Base-by-base conservation (phyloP, 2,329 filamentous ascomycete species). In the Emergomyces africanus region DNA sequence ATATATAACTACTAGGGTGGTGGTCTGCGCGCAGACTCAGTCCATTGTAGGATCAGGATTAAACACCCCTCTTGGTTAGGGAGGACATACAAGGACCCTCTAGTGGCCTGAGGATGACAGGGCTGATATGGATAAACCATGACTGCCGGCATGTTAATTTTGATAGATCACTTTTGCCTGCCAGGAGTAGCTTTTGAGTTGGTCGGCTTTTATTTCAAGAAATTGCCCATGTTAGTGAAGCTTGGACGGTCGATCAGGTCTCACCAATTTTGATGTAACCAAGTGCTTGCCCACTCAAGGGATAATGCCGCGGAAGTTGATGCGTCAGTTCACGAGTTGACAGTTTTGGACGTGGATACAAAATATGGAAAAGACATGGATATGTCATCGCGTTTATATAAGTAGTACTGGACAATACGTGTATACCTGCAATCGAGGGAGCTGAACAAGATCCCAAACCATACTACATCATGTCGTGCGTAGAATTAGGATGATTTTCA, bases 81-180 rank as follows among this genome's bases (percentile, higher is more conserved):
- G n/a, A n/a, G n/a, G n/a, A n/a, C n/a, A n/a, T n/a, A n/a, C 20
- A 44, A 35, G 23, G 37, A 1, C 18, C 9, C 23, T 30, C 25
- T 37, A 33, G 20, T 25, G 39, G 8, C 14, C 53, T 55, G 23
- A 23, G 39, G 6, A 33, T 25, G 37, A 55, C 53, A 55, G 37
- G 25, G 53, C 53, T 55, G 53, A 55, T 55, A 55, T 55, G 15
- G 6, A 14, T 33, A 23, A 42, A 28, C 20, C 53, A 20, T 42
- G 53, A n/a, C 8, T 30, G 53, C 35, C 1, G 28, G 23, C 25
- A 15, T n/a, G 37, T 28, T 55, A 15, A 55, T 23, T 42, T 42
- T 42, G 53, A 55, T 20, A 42, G 53, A 55, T 55, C 53, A 55
- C 44, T 55, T 55, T 53, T 39, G 28, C 28, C 48, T 20, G n/a